Evolutionary conservation across 2,329 filamentous ascomycete genomes (phyloP).

Genomic region (Pseudogymnoascus sp.): DNA sequence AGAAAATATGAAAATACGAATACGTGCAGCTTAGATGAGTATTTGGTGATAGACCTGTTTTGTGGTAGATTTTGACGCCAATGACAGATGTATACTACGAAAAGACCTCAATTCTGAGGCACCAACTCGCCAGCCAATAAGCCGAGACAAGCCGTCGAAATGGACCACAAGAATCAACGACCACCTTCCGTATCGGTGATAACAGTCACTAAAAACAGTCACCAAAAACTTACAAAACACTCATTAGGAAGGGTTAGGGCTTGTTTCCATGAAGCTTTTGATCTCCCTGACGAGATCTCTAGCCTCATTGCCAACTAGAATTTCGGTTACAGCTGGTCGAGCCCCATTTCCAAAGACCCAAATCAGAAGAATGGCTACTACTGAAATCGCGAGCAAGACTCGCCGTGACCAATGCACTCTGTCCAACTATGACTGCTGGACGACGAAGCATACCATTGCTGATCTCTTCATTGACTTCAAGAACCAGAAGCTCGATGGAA

Average conservation of each 20-base stretch:
- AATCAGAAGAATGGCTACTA: not conserved
- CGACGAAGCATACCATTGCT: constrained; percentile 75
- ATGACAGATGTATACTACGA: not conserved
- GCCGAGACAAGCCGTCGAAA: not conserved
- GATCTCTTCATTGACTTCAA: constrained; percentile 81
- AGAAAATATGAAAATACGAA: not conserved
- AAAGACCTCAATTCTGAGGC: not conserved
- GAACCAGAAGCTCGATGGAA: constrained; percentile 68
- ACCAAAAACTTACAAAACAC: not conserved
- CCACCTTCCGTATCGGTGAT: constrained; percentile 11
- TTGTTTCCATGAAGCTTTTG: constrained; percentile 11
- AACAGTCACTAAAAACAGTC: not conserved
- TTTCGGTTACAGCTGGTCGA: not conserved
- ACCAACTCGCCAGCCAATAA: not conserved
- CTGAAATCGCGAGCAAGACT: not conserved
- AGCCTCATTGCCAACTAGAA: constrained; percentile 1
- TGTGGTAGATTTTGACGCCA: not conserved
- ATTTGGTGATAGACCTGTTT: not conserved
- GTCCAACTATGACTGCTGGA: constrained; percentile 85
- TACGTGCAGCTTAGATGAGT: not conserved
- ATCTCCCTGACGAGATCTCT: constrained; percentile 6
- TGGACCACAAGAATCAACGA: not conserved
- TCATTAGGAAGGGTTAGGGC: not conserved
- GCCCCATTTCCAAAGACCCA: not conserved
- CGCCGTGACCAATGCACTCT: constrained; percentile 78